Evolutionary conservation across 345 rosid species (phyloP).

Genomic region (Microcos paniculata): DNA sequence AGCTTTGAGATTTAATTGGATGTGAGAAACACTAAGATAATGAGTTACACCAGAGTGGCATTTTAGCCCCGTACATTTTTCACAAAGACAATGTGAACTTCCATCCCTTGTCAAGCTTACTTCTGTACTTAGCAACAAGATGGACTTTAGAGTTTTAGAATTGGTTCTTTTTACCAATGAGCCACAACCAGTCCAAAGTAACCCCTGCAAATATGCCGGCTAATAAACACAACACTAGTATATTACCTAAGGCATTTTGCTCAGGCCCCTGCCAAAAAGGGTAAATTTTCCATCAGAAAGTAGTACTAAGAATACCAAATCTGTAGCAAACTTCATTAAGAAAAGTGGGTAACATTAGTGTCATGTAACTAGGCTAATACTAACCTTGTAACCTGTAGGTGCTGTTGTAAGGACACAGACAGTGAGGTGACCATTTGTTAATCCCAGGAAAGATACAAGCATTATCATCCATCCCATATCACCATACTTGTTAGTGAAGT

Average conservation of each 20-base stretch:
- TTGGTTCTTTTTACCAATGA: conserved; percentile 46
- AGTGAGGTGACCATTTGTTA: conserved; percentile 77
- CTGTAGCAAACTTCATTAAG: not conserved
- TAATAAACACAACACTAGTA: conserved; percentile 60
- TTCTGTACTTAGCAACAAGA: not conserved
- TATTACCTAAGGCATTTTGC: conserved; percentile 86
- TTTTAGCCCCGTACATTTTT: not conserved
- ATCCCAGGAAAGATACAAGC: conserved; percentile 63
- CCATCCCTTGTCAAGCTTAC: not conserved
- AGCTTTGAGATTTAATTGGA: not conserved
- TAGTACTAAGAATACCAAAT: not conserved
- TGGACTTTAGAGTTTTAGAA: conserved; percentile 22
- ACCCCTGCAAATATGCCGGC: conserved; percentile 76
- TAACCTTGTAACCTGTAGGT: conserved; percentile 87
- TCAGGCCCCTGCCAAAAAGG: conserved; percentile 71
- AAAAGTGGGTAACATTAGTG: too few relatives aligned
- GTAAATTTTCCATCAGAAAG: not conserved
- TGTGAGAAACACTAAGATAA: not conserved
- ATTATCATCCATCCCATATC: conserved; percentile 95
- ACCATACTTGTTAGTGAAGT: conserved; percentile 81
- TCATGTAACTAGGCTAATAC: conserved; percentile 6
- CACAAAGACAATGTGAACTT: not conserved
- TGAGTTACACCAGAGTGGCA: not conserved
- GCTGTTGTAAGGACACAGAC: conserved; percentile 81
- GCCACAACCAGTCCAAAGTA: conserved; percentile 83